Evolutionary conservation across 2,329 filamentous ascomycete species (phyloP).

Genomic region (Capronia coronata): DNA sequence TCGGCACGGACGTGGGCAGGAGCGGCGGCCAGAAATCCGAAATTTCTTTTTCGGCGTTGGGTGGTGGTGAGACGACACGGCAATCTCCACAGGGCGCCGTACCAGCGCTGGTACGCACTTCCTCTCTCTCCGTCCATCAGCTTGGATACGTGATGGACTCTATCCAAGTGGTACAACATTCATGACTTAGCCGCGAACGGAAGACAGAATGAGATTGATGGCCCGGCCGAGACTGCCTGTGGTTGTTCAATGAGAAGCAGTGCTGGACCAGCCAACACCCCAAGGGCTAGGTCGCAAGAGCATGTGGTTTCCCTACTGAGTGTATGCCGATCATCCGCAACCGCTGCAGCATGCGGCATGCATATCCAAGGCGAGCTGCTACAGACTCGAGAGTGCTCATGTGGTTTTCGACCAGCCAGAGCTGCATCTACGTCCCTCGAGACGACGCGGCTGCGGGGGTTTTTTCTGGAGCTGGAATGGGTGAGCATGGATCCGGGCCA

Average conservation of each 20-base stretch:
- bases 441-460: no score
- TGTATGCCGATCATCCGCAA: no score
- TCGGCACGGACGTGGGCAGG: no score
- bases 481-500: not conserved
- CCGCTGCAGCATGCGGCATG: no score
- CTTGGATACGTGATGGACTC: slow-evolving; percentile 3
- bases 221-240: no score
- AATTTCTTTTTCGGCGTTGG: not conserved
- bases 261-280: no score
- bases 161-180: not conserved
- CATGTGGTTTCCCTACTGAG: no score
- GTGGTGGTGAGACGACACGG: not conserved
- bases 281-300: no score
- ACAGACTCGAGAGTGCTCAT: no score
- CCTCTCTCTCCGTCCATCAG: not conserved
- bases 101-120: not conserved
- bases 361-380: no score
- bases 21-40: no score
- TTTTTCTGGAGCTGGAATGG: not conserved
- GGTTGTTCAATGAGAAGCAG: not conserved
- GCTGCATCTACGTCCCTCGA: not conserved
- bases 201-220: not conserved
- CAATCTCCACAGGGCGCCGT: not conserved
- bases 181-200: not conserved
- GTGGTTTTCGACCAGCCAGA: no score